phyloP scores from a whole-genome alignment of 148 eudicot genomes.

The Vaccinium macrocarpon region DNA sequence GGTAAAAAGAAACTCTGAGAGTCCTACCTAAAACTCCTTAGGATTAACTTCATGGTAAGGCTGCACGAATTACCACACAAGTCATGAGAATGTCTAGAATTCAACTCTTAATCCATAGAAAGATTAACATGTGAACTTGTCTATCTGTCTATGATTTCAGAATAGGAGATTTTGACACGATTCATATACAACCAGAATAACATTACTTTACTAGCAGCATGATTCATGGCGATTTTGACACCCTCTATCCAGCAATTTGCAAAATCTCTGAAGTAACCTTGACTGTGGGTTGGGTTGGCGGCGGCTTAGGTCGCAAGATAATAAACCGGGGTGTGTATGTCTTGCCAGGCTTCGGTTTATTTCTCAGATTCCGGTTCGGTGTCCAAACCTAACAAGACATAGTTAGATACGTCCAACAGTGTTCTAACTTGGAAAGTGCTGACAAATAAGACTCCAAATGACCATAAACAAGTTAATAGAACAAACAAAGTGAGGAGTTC shows the following conservation, averaged over 20 bases:
- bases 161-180: neutral
- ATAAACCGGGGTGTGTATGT: too few relatives aligned
- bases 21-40: neutral
- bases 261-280: neutral
- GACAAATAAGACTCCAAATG: neutral
- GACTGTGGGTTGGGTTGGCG: too few relatives aligned
- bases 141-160: neutral
- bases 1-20: neutral
- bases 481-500: neutral
- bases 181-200: neutral
- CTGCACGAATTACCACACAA: neutral
- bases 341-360: too few relatives aligned
- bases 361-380: too few relatives aligned
- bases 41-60: neutral
- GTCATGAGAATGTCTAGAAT: neutral
- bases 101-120: neutral
- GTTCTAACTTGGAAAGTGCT: neutral
- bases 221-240: neutral
- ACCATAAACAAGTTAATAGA: conserved; percentile 2
- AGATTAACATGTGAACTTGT: neutral
- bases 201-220: neutral
- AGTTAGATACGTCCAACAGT: neutral
- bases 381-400: neutral
- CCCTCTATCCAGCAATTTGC: neutral
- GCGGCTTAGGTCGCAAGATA: too few relatives aligned